These are phyloP conservation scores for Voacanga thouarsii DNA, from an alignment of 257 asterid species.

Conservation along the genomic window DNA sequence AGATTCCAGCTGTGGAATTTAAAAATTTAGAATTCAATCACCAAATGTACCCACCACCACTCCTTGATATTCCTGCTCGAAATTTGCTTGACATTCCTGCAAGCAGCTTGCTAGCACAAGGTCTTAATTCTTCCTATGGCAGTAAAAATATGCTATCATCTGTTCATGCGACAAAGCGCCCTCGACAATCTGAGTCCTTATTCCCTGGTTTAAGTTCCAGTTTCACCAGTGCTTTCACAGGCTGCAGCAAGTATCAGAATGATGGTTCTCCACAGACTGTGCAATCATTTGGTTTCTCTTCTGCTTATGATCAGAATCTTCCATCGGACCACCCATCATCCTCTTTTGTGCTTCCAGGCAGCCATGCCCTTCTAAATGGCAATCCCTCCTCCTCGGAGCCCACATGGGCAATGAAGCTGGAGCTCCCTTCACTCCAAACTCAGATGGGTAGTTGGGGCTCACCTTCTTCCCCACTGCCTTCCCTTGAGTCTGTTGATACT, in stretches of 20 bases:
- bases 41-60: conserved; percentile 30
- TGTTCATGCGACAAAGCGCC: conserved; percentile 51
- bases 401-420: conserved; percentile 66
- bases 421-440: conserved; percentile 99
- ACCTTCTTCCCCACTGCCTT: conserved; percentile 62
- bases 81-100: conserved; percentile 49
- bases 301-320: conserved; percentile 34
- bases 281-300: conserved; percentile 40
- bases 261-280: conserved; percentile 34
- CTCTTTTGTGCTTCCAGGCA: conserved; percentile 35
- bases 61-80: conserved; percentile 37
- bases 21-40: conserved; percentile 42
- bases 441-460: conserved; percentile 57
- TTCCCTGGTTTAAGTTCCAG: conserved; percentile 28
- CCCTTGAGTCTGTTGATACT: conserved; percentile 57
- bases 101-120: conserved; percentile 36
- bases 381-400: conserved; percentile 72
- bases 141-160: conserved; percentile 28
- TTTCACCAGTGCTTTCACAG: conserved; percentile 20
- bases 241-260: conserved; percentile 32
- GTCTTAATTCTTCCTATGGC: conserved; percentile 35
- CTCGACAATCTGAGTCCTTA: conserved; percentile 38
- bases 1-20: conserved; percentile 50
- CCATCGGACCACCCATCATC: conserved; percentile 27
- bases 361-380: conserved; percentile 61